Evolutionary conservation across 345 rosid genomes (phyloP).

Genomic region (Cochlearia excelsa): DNA sequence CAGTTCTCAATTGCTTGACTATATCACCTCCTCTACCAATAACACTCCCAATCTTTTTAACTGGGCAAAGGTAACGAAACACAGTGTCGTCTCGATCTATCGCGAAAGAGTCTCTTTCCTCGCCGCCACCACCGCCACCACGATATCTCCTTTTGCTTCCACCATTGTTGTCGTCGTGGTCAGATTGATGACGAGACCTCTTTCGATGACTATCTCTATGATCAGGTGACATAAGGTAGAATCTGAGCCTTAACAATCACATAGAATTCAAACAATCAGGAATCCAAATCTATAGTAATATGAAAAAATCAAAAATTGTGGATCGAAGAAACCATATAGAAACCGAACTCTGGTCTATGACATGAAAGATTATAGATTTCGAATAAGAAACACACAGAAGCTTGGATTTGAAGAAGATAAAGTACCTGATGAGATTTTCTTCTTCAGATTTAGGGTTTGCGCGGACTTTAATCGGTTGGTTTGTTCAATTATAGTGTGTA

Average conservation of each 20-base stretch:
- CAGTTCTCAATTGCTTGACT: constrained; percentile 79
- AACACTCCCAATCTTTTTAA: constrained; percentile 83
- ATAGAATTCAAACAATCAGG: constrained; percentile 9
- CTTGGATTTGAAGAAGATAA: not conserved
- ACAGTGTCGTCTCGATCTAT: constrained; percentile 77
- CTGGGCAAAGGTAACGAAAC: constrained; percentile 78
- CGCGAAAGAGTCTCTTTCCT: constrained; percentile 58
- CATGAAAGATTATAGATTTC: constrained; percentile 19
- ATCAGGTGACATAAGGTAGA: constrained; percentile 52
- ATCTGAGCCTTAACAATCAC: constrained; percentile 28
- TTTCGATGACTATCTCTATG: constrained; percentile 80
- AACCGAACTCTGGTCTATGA: constrained; percentile 1
- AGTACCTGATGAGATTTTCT: not conserved
- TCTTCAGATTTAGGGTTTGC: constrained; percentile 29
- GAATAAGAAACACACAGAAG: no score
- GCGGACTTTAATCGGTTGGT: constrained; percentile 18
- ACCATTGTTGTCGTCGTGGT: constrained; percentile 50
- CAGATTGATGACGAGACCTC: constrained; percentile 72
- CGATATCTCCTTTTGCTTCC: constrained; percentile 65
- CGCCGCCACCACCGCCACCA: constrained; percentile 71
- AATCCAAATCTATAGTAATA: not conserved
- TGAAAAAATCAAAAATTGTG: constrained; percentile 10
- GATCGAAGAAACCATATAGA: not conserved
- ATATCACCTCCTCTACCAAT: constrained; percentile 96
- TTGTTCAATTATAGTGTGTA: not conserved